A percentile compares a stretch with the other conserved stretches of the same genome.
phyloP scores from a whole-genome alignment of 768 basidiomycete genomes.

The Lentinula guzmanii region DNA sequence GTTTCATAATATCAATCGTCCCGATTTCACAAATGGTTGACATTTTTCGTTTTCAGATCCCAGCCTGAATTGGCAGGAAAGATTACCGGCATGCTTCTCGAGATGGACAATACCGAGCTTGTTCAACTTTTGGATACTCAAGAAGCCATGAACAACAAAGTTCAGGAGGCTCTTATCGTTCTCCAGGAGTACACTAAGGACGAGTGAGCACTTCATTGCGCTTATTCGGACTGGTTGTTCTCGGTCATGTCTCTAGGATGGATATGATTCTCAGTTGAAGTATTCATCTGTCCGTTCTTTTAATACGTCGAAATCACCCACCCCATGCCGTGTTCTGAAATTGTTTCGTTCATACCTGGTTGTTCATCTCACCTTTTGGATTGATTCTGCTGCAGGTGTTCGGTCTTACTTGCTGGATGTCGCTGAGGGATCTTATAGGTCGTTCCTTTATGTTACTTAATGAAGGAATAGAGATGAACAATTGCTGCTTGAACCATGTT shows the following conservation, averaged over 20 bases:
- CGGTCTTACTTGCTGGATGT: slow-evolving; percentile 17
- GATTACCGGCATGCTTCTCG: slow-evolving; percentile 97
- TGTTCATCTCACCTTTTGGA: slow-evolving; percentile 18
- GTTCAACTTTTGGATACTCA: slow-evolving; percentile 79
- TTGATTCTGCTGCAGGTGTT: slow-evolving; percentile 23
- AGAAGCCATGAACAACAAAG: slow-evolving; percentile 84
- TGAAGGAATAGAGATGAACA: slow-evolving; percentile 56
- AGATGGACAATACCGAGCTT: slow-evolving; percentile 97
- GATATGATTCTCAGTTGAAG: slow-evolving; percentile 19
- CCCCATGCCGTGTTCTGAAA: slow-evolving; percentile 3
- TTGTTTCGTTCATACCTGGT: slow-evolving; percentile 27
- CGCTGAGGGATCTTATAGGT: slow-evolving; percentile 42
- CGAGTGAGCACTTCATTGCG: slow-evolving; percentile 10
- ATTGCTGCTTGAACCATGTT: slow-evolving; percentile 27
- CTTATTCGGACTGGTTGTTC: neutral
- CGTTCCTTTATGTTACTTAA: slow-evolving; percentile 47
- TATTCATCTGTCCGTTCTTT: slow-evolving; percentile 47
- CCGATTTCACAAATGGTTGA: neutral
- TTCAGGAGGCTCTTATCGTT: slow-evolving; percentile 85
- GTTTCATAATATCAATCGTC: slow-evolving; percentile 22
- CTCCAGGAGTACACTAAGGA: slow-evolving; percentile 74
- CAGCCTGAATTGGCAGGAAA: slow-evolving; percentile 96
- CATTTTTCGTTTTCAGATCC: slow-evolving; percentile 34
- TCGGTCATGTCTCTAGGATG: slow-evolving; percentile 18
- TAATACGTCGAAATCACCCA: slow-evolving; percentile 2